Percentiles rank a stretch among this genome's conserved stretches.
phyloP scores from a whole-genome alignment of 2,329 filamentous ascomycete species.

The Pseudonectria foliicola region DNA sequence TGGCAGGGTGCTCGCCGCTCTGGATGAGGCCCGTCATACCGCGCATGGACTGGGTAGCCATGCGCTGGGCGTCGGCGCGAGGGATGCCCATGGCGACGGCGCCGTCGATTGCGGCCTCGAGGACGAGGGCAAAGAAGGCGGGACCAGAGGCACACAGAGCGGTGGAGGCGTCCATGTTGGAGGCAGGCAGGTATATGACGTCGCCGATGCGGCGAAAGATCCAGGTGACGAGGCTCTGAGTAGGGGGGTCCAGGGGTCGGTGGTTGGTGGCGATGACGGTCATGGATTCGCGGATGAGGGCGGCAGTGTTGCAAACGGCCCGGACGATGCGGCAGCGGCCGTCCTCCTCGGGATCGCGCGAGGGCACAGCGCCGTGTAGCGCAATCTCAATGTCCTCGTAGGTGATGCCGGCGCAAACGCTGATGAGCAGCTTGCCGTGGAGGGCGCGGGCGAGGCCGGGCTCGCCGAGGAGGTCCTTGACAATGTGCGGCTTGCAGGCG shows the following conservation, averaged over 20 bases:
- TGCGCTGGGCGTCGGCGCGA: conserved; percentile 62
- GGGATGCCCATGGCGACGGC: conserved; percentile 74
- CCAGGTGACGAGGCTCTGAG: conserved; percentile 58
- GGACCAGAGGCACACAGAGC: conserved; percentile 69
- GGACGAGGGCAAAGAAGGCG: conserved; percentile 67
- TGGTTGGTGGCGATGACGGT: conserved; percentile 63
- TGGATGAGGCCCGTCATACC: conserved; percentile 65
- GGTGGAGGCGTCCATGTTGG: conserved; percentile 65
- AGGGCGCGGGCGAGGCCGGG: conserved; percentile 66
- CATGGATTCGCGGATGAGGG: conserved; percentile 73
- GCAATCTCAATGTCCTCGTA: conserved; percentile 59
- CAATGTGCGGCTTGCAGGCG: conserved; percentile 73
- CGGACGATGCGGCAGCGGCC: conserved; percentile 60
- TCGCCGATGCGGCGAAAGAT: conserved; percentile 70
- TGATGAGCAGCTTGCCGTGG: conserved; percentile 72
- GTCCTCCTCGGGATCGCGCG: conserved; percentile 37
- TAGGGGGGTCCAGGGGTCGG: conserved; percentile 48
- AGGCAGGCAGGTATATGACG: conserved; percentile 59
- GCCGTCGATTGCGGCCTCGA: conserved; percentile 70
- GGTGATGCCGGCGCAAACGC: conserved; percentile 71
- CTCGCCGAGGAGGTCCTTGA: conserved; percentile 58
- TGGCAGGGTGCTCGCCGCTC: conserved; percentile 65
- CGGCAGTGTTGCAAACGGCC: conserved; percentile 80
- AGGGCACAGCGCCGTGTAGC: conserved; percentile 49
- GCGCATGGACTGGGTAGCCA: conserved; percentile 74